Evolutionary conservation across 441 rosid genomes (phyloP).

Genomic region (Gossypium laxum): DNA sequence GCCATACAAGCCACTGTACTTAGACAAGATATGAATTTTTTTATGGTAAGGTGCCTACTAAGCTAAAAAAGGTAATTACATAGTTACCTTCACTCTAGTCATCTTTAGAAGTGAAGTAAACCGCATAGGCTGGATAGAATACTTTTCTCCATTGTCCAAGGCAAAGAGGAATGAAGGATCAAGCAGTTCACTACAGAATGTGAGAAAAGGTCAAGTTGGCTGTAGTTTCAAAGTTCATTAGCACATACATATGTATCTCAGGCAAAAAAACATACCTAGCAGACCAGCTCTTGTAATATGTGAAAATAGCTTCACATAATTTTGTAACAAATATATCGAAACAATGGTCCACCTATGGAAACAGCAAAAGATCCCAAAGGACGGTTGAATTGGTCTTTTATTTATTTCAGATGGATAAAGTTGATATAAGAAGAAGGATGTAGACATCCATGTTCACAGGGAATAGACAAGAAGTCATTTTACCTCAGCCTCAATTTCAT

Average conservation of each 20-base stretch:
- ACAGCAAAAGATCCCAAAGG: conserved; percentile 19
- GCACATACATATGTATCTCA: conserved; percentile 8
- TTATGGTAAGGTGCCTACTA: not conserved
- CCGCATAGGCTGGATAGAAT: conserved; percentile 84
- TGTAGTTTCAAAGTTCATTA: conserved; percentile 18
- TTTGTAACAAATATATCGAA: conserved; percentile 88
- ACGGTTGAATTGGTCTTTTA: conserved; percentile 8
- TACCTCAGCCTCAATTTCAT: conserved; percentile 99
- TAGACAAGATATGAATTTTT: not conserved
- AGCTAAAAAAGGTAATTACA: conserved; percentile 5
- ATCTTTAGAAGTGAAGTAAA: conserved; percentile 70
- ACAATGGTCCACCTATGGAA: conserved; percentile 87
- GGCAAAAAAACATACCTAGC: conserved; percentile 54
- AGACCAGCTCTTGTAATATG: conserved; percentile 98
- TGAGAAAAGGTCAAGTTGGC: conserved; percentile 20
- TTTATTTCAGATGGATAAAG: not conserved
- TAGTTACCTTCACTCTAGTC: conserved; percentile 88
- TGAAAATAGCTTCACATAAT: conserved; percentile 74
- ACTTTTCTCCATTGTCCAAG: conserved; percentile 86
- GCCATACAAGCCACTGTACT: not conserved
- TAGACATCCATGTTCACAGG: not conserved
- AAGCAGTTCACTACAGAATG: conserved; percentile 67
- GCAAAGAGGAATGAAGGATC: conserved; percentile 97
- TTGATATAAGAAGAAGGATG: not conserved
- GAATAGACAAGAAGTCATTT: not conserved